phyloP scores from a whole-genome alignment of 257 asterid genomes.

The Perilla frutescens region DNA sequence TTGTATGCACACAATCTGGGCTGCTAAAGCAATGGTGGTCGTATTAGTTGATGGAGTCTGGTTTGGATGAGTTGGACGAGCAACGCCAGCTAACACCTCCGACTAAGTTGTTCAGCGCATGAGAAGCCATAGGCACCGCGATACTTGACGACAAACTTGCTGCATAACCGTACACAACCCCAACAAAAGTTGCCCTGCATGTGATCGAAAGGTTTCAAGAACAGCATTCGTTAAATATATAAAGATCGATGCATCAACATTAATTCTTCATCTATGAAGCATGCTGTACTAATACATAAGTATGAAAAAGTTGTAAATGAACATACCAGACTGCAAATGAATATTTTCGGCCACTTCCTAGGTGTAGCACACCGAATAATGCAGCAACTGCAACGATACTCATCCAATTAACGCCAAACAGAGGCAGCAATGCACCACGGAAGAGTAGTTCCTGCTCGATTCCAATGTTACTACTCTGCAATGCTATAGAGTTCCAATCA shows the following conservation, averaged over 20 bases:
- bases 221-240: neutral
- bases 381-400: slow-evolving; percentile 68
- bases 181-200: slow-evolving; percentile 89
- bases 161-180: slow-evolving; percentile 74
- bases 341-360: slow-evolving; percentile 88
- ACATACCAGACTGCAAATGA: slow-evolving; percentile 84
- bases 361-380: slow-evolving; percentile 77
- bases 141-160: slow-evolving; percentile 62
- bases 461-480: slow-evolving; percentile 8
- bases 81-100: slow-evolving; percentile 79
- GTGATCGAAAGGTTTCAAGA: slow-evolving; percentile 8
- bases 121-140: slow-evolving; percentile 83
- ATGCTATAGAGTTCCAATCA: neutral
- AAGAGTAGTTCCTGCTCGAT: slow-evolving; percentile 75
- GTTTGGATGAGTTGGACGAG: slow-evolving; percentile 53
- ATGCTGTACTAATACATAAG: neutral
- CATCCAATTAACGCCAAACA: slow-evolving; percentile 59
- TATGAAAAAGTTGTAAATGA: neutral
- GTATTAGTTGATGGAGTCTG: neutral
- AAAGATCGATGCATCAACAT: too few relatives aligned
- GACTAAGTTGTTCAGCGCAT: slow-evolving; percentile 75
- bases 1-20: too few relatives aligned
- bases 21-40: neutral
- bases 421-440: slow-evolving; percentile 87
- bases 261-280: too few relatives aligned